phyloP scores from a whole-genome alignment of 768 basidiomycete species.

The Cystoderma amianthinum region DNA sequence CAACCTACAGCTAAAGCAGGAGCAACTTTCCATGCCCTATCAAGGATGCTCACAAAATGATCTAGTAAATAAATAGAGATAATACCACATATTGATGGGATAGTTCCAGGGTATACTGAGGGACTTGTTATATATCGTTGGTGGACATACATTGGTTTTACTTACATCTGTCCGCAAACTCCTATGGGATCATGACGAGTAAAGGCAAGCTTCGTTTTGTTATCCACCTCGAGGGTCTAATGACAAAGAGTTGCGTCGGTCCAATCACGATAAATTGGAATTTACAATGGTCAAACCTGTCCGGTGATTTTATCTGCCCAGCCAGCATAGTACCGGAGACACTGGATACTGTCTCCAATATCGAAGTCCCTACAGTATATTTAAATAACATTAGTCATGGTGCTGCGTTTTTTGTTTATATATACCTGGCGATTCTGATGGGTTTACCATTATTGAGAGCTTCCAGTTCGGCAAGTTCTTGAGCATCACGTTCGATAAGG shows the following conservation, averaged over 20 bases:
- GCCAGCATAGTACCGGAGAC: slow-evolving; percentile 88
- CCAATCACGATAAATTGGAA: slow-evolving; percentile 3
- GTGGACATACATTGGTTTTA: too few relatives aligned
- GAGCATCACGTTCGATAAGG: slow-evolving; percentile 78
- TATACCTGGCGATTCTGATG: slow-evolving; percentile 41
- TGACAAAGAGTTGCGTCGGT: background rate
- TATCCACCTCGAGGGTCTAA: slow-evolving; percentile 76
- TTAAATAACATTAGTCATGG: too few relatives aligned
- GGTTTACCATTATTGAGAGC: slow-evolving; percentile 90
- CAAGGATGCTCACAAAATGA: slow-evolving; percentile 1
- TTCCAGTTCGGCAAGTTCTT: slow-evolving; percentile 82
- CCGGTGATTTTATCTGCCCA: slow-evolving; percentile 95
- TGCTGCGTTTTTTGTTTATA: too few relatives aligned
- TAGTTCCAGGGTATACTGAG: slow-evolving; percentile 89
- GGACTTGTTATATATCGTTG: too few relatives aligned
- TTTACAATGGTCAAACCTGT: slow-evolving; percentile 40
- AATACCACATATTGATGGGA: slow-evolving; percentile 78
- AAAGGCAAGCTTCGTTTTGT: slow-evolving; percentile 75
- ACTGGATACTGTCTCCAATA: slow-evolving; percentile 71
- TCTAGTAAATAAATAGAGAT: slow-evolving; percentile 2
- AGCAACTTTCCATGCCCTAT: slow-evolving; percentile 86
- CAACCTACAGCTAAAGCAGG: slow-evolving; percentile 90
- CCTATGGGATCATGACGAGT: slow-evolving; percentile 88
- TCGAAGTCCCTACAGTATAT: slow-evolving; percentile 70
- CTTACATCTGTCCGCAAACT: slow-evolving; percentile 90